A percentile compares a stretch with the other conserved stretches of the same genome.
Evolutionary conservation across 306 rosid species (phyloP).

Genomic region (Comarum palustre): DNA sequence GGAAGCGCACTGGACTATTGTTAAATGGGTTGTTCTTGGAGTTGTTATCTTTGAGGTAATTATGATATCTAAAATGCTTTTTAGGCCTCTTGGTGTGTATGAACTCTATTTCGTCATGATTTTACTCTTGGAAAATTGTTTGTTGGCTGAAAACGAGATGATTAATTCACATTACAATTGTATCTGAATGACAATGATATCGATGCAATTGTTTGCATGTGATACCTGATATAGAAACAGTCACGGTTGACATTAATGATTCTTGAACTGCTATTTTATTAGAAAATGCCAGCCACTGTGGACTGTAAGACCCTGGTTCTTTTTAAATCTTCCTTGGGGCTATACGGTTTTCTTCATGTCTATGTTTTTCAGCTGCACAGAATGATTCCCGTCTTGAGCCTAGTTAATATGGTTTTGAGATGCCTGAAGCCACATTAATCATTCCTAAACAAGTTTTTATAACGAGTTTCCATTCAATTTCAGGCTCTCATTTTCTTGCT

Average conservation of each 20-base stretch:
- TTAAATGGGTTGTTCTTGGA: slow-evolving; percentile 88
- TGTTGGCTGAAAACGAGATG: not conserved
- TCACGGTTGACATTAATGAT: not conserved
- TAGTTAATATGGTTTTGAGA: not conserved
- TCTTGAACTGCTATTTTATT: not conserved
- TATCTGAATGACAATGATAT: not conserved
- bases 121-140: not conserved
- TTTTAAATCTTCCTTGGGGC: not conserved
- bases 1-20: slow-evolving; percentile 61
- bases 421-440: not conserved
- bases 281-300: not conserved
- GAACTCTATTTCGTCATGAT: not conserved
- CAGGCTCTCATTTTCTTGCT: slow-evolving; percentile 90
- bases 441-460: not conserved
- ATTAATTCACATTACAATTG: not conserved
- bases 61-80: not conserved
- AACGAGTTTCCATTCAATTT: slow-evolving; percentile 32
- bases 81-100: not conserved
- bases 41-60: slow-evolving; percentile 78
- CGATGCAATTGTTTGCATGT: not conserved
- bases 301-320: not conserved
- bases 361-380: not conserved
- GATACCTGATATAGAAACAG: not conserved
- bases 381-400: not conserved
- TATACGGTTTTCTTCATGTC: not conserved